phyloP scores from a whole-genome alignment of 2,329 filamentous ascomycete genomes.

The Mariannaea elegans region DNA sequence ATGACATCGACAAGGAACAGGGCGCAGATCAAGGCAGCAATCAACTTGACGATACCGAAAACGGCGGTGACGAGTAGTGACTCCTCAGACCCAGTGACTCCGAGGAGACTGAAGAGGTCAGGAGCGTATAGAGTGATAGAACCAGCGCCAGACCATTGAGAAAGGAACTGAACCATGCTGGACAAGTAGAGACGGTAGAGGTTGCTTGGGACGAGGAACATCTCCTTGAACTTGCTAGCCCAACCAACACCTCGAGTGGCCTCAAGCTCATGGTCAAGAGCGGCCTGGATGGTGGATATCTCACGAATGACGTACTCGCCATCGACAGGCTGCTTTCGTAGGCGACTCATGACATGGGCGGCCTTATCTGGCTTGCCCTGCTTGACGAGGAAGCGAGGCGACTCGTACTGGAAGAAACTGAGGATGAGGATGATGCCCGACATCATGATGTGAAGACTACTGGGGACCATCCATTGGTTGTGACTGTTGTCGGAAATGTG shows the following conservation, averaged over 20 bases:
- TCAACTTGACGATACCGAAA: slow-evolving; percentile 79
- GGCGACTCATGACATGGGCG: slow-evolving; percentile 59
- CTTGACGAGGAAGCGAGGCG: slow-evolving; percentile 76
- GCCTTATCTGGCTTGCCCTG: slow-evolving; percentile 68
- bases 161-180: slow-evolving; percentile 73
- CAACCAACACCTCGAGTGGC: slow-evolving; percentile 73
- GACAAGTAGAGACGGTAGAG: slow-evolving; percentile 77
- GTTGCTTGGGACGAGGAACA: slow-evolving; percentile 73
- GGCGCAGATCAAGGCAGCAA: slow-evolving; percentile 73
- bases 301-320: slow-evolving; percentile 70
- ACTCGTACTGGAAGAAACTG: slow-evolving; percentile 75
- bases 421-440: slow-evolving; percentile 75
- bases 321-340: slow-evolving; percentile 67
- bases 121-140: slow-evolving; percentile 81
- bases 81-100: slow-evolving; percentile 73
- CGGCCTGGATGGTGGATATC: slow-evolving; percentile 69
- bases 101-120: slow-evolving; percentile 76
- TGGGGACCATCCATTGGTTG: slow-evolving; percentile 72
- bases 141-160: slow-evolving; percentile 78
- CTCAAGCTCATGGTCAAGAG: slow-evolving; percentile 76
- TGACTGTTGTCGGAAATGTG: slow-evolving; percentile 57
- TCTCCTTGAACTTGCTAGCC: slow-evolving; percentile 72
- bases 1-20: slow-evolving; percentile 83
- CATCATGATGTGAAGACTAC: slow-evolving; percentile 80
- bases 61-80: slow-evolving; percentile 78